Percentiles rank a stretch among this genome's conserved stretches.
Evolutionary conservation across 23 red algal species (phyloP).

Genomic region (Gracilaria gracilis): DNA sequence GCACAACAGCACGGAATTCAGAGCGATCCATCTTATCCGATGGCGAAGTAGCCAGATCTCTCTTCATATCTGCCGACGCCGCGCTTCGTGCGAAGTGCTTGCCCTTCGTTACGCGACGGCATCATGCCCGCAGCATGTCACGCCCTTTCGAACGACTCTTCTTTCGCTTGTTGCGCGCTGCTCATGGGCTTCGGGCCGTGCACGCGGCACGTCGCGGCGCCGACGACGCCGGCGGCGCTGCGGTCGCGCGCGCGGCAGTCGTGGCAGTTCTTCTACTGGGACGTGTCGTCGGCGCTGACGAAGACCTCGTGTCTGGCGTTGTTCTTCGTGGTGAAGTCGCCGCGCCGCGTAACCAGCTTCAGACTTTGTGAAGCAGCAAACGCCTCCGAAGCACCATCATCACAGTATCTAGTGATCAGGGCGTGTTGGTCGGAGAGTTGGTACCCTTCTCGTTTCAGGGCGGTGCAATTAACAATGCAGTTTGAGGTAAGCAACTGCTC

Average conservation of each 20-base stretch:
- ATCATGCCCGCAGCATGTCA: too few relatives aligned
- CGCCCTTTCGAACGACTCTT: too few relatives aligned
- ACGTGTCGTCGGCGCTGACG: conserved; percentile 26
- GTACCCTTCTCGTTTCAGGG: too few relatives aligned
- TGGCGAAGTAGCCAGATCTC: not conserved
- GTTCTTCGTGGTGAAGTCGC: conserved; percentile 48
- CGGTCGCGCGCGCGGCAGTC: not conserved
- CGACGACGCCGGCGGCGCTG: not conserved
- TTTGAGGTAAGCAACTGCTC: not conserved
- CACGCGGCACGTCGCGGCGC: not conserved
- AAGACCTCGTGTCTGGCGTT: conserved; percentile 36
- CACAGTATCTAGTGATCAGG: too few relatives aligned
- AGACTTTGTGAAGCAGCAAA: too few relatives aligned
- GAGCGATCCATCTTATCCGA: conserved; percentile 31
- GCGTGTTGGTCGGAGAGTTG: too few relatives aligned
- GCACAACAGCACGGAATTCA: conserved; percentile 56
- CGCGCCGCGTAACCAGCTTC: conserved; percentile 10
- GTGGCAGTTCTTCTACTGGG: conserved; percentile 60
- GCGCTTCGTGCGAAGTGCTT: conserved; percentile 5
- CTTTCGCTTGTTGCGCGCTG: too few relatives aligned
- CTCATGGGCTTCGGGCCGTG: conserved; percentile 31
- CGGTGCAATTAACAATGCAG: not conserved
- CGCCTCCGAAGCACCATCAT: too few relatives aligned
- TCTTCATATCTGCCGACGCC: not conserved
- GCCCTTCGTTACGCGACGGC: too few relatives aligned